These are phyloP conservation scores for Dothiorella sarmentorum DNA, from an alignment of 2,329 filamentous ascomycete genomes.

Conservation along the genomic window DNA sequence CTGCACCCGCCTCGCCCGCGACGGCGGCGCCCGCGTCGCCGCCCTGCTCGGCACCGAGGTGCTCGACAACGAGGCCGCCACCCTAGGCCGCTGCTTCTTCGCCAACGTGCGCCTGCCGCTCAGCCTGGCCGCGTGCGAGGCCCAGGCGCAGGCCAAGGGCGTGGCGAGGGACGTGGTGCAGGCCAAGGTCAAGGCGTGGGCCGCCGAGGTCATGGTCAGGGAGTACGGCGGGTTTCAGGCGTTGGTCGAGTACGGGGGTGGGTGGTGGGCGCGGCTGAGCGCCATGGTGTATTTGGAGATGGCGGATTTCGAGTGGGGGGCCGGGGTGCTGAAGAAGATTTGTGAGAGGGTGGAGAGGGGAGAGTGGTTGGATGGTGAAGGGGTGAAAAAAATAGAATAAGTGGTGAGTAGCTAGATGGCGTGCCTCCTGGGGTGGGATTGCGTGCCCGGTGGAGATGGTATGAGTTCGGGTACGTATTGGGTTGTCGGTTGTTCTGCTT, in stretches of 20 bases:
- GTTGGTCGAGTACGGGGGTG: conserved; percentile 57
- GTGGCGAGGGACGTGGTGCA: conserved; percentile 24
- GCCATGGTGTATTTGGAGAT: conserved; percentile 82
- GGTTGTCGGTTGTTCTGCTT: no score
- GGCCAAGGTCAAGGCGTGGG: conserved; percentile 38
- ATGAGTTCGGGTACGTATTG: no score
- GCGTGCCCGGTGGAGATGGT: no score
- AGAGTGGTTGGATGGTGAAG: conserved; percentile 31
- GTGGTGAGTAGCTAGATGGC: neutral
- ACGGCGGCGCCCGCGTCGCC: conserved; percentile 61
- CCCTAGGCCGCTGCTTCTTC: conserved; percentile 65
- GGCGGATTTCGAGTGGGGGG: conserved; percentile 72
- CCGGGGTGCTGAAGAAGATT: conserved; percentile 54
- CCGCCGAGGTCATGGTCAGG: conserved; percentile 41
- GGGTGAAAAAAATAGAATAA: no score
- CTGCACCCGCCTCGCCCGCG: conserved; percentile 57
- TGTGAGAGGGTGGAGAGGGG: conserved; percentile 51
- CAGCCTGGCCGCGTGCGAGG: conserved; percentile 30
- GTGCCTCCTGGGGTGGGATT: neutral
- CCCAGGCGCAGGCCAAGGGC: conserved; percentile 23
- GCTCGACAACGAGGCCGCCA: conserved; percentile 62
- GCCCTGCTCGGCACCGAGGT: conserved; percentile 65
- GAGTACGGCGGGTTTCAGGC: conserved; percentile 71
- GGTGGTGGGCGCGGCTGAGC: conserved; percentile 70
- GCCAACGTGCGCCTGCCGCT: conserved; percentile 73